phyloP scores from a whole-genome alignment of 2,329 filamentous ascomycete genomes.

The Onygenales sp. region DNA sequence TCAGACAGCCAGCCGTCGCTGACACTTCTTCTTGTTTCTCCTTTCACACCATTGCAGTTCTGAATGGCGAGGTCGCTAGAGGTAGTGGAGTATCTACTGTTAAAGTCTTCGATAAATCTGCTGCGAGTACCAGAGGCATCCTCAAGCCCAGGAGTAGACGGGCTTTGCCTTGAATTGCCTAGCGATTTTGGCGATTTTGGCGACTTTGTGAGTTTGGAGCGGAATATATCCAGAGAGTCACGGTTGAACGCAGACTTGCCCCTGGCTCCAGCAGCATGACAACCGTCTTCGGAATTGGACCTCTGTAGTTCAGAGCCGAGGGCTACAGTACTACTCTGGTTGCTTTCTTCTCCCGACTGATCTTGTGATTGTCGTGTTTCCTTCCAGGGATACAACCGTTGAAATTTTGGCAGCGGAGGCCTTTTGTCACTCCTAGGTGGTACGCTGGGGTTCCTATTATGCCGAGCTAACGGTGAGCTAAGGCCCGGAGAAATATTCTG shows the following conservation, averaged over 20 bases:
- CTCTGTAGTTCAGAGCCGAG: neutral
- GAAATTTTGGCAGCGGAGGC: no score
- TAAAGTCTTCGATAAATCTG: slow-evolving; percentile 26
- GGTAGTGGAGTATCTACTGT: slow-evolving; percentile 3
- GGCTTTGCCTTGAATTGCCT: neutral
- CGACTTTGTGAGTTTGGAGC: neutral
- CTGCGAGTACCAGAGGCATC: slow-evolving; percentile 12
- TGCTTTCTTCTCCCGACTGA: neutral
- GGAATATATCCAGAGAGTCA: neutral
- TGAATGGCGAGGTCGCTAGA: neutral
- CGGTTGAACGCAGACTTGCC: neutral
- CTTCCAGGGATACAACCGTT: no score
- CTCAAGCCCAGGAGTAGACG: neutral
- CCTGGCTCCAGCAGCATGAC: neutral
- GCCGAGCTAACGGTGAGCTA: no score
- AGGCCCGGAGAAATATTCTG: no score
- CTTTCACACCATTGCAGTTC: neutral
- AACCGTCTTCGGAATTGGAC: neutral
- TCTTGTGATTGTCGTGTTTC: no score
- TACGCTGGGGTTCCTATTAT: no score
- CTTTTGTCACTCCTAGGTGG: no score
- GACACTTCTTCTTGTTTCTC: slow-evolving; percentile 2
- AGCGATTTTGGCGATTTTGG: neutral
- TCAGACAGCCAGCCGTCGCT: slow-evolving; percentile 35
- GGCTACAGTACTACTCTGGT: neutral